Base-by-base conservation (phyloP, 2,329 filamentous ascomycete genomes). In the Colletotrichum liriopes region DNA sequence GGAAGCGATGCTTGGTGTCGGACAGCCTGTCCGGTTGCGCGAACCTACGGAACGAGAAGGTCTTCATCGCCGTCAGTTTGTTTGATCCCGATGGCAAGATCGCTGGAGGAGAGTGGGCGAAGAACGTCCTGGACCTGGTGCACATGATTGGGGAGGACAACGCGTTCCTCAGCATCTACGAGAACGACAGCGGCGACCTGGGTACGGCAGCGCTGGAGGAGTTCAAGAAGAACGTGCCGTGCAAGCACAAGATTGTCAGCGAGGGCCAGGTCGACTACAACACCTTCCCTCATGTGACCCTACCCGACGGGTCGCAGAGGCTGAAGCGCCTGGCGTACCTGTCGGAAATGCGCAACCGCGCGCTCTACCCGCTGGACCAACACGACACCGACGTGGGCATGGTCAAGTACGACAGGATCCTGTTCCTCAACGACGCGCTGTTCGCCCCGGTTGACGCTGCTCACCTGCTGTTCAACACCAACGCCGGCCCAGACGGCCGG, bases 301-400 rank as follows among this genome's bases (percentile, higher is more conserved):
- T 93, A 45, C 91, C 92, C 2, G 89, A 88, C 69, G 92, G 92
- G 0, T 86, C 87, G 49, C 83, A 84, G 51, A 88, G 90, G n/a
- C 85, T 92, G 47, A 94, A 94, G 80, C 88, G 93, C n/a, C 91
- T 95, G 54, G 88, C 91, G 39, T 94, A 92, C 80, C 84, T 95
- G 26, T 92, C 93, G 16, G 90, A 92, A 78, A 90, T 94, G 61
- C 89, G 93, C 61, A 95, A 95, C 79, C 88, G 89, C 56, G 93
- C 92, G 0, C 81, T 95, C 32, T 83, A 86, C 47, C 92, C 93
- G 0, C 84, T 95, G 14, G 86, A 91, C 52, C 83, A 84, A 39
- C 77, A 81, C n/a, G 81, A 82, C 26, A 80, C 81, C 16, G 79
- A 81, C 20, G 78, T 80, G 1, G 78, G 78, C 26, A 35, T 62